Conservation (phyloP, 129 eudicot species). For the Oenanthe sinensis region DNA sequence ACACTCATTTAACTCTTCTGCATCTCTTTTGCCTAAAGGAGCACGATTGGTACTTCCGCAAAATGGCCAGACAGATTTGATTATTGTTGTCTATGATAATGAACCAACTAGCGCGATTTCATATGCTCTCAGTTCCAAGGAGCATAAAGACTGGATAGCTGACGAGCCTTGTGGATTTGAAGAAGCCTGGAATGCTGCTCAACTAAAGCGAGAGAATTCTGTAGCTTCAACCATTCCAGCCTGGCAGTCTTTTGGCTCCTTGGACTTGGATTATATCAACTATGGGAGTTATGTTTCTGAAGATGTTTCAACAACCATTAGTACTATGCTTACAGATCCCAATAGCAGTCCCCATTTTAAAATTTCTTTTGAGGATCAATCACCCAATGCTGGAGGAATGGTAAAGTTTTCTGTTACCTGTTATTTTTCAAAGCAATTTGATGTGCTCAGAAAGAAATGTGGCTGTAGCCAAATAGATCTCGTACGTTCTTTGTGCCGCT, state of each 20-base stretch:
- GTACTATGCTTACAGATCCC: constrained; percentile 36
- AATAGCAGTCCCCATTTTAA: constrained; percentile 45
- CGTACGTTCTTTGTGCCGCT: constrained; percentile 79
- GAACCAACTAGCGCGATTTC: constrained; percentile 93
- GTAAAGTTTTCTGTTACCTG: constrained; percentile 76
- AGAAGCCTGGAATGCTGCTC: constrained; percentile 18
- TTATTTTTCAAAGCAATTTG: constrained; percentile 78
- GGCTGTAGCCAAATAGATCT: constrained; percentile 62
- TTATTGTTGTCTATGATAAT: constrained; percentile 72
- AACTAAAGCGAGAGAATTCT: constrained; percentile 29
- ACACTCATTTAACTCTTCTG: constrained; percentile 41
- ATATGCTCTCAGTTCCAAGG: constrained; percentile 65
- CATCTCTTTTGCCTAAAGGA: constrained; percentile 65
- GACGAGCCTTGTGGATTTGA: constrained; percentile 30
- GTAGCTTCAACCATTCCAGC: constrained; percentile 47
- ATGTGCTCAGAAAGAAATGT: constrained; percentile 59
- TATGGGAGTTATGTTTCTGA: constrained; percentile 54
- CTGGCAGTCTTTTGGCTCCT: constrained; percentile 79
- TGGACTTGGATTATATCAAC: constrained; percentile 53
- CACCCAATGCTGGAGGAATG: constrained; percentile 43
- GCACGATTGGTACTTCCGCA: constrained; percentile 56
- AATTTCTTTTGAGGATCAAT: constrained; percentile 66
- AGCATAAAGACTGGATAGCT: constrained; percentile 57
- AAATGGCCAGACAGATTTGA: constrained; percentile 33
- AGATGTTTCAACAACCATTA: constrained; percentile 36